A percentile compares a stretch with the other conserved stretches of the same genome.
These are phyloP conservation scores for Silene latifolia DNA, from an alignment of 148 eudicot species.

Conservation along the genomic window DNA sequence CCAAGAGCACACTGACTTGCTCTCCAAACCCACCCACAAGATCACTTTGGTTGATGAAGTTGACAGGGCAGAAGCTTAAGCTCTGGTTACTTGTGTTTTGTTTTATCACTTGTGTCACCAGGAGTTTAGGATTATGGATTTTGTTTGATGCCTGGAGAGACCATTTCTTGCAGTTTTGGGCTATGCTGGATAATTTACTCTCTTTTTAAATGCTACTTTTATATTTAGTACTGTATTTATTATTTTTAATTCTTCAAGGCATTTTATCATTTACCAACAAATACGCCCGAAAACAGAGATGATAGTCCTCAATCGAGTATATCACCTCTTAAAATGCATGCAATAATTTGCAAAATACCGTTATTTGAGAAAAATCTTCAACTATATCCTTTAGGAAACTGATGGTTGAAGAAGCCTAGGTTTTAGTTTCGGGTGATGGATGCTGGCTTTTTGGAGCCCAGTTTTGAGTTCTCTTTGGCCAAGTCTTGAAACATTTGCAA, in stretches of 20 bases:
- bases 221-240: neutral
- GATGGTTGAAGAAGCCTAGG: too few species aligned
- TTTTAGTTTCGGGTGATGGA: too few species aligned
- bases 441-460: too few species aligned
- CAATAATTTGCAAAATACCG: too few species aligned
- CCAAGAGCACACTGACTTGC: slow-evolving; percentile 1
- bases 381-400: too few species aligned
- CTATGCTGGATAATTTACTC: neutral
- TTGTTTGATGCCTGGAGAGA: neutral
- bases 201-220: neutral
- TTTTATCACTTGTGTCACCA: neutral
- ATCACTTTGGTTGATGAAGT: neutral
- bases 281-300: too few species aligned
- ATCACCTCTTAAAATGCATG: too few species aligned
- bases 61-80: slow-evolving; percentile 1
- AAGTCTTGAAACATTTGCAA: too few species aligned
- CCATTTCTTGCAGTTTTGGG: neutral
- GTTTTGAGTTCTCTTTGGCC: too few species aligned
- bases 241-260: neutral
- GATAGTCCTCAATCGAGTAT: too few species aligned
- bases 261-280: neutral
- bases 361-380: too few species aligned
- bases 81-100: neutral
- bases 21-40: slow-evolving; percentile 6
- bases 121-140: neutral